Evolutionary conservation across 108 stramenopile genomes (phyloP).

Genomic region (Cyclotella baltica): DNA sequence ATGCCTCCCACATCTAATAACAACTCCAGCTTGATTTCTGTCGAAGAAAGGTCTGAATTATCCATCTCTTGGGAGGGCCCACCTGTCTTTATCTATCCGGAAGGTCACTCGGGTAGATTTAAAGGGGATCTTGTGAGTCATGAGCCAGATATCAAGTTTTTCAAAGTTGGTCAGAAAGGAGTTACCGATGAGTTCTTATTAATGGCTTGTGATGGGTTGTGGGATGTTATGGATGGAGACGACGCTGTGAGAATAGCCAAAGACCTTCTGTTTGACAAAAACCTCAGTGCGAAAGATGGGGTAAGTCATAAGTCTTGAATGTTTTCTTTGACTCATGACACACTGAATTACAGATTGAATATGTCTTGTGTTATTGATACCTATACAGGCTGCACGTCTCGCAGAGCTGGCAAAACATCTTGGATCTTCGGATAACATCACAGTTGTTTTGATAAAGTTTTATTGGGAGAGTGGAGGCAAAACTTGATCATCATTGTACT

Average conservation of each 20-base stretch:
- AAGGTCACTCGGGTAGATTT: constrained; percentile 69
- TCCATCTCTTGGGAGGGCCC: constrained; percentile 69
- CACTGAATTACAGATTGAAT: too few species aligned
- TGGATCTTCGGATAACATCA: constrained; percentile 87
- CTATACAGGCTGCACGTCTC: constrained; percentile 68
- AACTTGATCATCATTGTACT: too few species aligned
- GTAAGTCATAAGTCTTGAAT: constrained; percentile 33
- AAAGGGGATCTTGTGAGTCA: constrained; percentile 78
- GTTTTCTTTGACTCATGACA: too few species aligned
- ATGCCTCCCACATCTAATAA: constrained; percentile 10
- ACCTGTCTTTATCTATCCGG: constrained; percentile 69
- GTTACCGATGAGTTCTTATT: constrained; percentile 72
- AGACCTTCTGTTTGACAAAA: constrained; percentile 72
- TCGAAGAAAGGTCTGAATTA: constrained; percentile 3
- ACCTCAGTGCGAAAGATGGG: constrained; percentile 69
- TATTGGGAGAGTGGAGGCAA: constrained; percentile 46
- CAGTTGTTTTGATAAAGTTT: constrained; percentile 79
- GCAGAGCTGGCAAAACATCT: constrained; percentile 85
- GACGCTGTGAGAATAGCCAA: constrained; percentile 73
- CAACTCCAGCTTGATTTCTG: neutral
- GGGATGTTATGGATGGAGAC: constrained; percentile 85
- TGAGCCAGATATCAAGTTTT: constrained; percentile 64
- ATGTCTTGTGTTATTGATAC: neutral
- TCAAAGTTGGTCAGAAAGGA: constrained; percentile 60
- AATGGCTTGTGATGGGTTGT: constrained; percentile 85